A percentile compares a stretch with the other conserved stretches of the same genome.
These are phyloP conservation scores for Canna indica DNA, from an alignment of 176 grass and related monocot genomes.

Conservation along the genomic window DNA sequence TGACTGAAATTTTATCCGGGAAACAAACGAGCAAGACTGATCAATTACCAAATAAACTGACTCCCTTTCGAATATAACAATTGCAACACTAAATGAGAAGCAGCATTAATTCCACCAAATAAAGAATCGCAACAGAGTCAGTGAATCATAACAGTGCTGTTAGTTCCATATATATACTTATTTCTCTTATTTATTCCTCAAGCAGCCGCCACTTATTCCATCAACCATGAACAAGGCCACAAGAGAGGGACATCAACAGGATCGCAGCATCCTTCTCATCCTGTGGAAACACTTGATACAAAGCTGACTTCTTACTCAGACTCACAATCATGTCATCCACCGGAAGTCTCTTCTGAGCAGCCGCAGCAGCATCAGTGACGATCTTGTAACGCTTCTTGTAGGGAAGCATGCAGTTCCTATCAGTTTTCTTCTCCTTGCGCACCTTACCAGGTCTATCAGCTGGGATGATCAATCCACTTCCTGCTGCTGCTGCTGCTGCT, in stretches of 20 bases:
- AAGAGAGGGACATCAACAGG: conserved; percentile 5
- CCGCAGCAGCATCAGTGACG: neutral
- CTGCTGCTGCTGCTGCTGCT: neutral
- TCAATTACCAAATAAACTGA: too few species aligned
- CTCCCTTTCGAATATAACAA: too few species aligned
- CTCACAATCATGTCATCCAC: neutral
- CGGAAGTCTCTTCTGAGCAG: too few species aligned
- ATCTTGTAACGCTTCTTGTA: conserved; percentile 9
- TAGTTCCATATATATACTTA: too few species aligned
- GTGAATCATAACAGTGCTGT: too few species aligned
- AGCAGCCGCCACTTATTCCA: too few species aligned
- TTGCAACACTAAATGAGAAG: too few species aligned
- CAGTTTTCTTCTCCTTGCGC: neutral
- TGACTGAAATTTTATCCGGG: too few species aligned
- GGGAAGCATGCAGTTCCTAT: neutral
- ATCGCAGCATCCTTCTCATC: neutral
- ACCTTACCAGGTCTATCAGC: neutral
- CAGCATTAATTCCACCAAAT: too few species aligned
- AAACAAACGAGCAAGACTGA: too few species aligned
- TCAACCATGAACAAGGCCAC: conserved; percentile 5
- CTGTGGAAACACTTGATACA: neutral
- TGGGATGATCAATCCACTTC: neutral
- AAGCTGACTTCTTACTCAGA: neutral
- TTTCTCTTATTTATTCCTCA: too few species aligned
- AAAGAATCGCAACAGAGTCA: too few species aligned